Conservation (phyloP, 306 rosid species). For the Comarum palustre region DNA sequence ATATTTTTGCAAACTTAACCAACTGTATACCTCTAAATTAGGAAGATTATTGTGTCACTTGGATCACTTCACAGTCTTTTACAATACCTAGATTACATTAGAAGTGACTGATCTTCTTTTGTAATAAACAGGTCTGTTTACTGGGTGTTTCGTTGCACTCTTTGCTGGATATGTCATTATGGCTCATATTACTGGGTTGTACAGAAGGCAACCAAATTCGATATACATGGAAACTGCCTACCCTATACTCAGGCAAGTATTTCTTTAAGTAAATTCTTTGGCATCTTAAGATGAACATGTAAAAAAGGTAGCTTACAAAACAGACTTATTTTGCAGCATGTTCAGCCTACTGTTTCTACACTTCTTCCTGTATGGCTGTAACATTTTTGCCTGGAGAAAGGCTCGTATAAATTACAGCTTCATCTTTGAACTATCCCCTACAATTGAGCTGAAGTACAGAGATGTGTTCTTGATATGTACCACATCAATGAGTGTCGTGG, state of each 20-base stretch:
- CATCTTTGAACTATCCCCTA: conserved; percentile 73
- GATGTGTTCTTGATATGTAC: conserved; percentile 84
- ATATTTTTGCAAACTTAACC: neutral
- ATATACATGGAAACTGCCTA: conserved; percentile 90
- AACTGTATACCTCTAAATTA: neutral
- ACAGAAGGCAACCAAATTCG: conserved; percentile 50
- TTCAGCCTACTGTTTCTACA: conserved; percentile 95
- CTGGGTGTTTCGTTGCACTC: conserved; percentile 77
- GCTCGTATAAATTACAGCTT: conserved; percentile 83
- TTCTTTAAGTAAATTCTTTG: neutral
- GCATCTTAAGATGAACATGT: neutral
- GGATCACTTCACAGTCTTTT: neutral
- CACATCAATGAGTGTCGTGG: conserved; percentile 64
- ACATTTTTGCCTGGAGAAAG: conserved; percentile 85
- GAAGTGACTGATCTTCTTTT: neutral
- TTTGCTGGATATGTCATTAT: conserved; percentile 76
- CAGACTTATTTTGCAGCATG: conserved; percentile 59
- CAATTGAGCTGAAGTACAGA: conserved; percentile 78
- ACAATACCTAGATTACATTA: neutral
- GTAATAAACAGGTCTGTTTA: conserved; percentile 59
- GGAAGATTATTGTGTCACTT: neutral
- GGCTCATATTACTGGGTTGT: conserved; percentile 82
- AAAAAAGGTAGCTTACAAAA: conserved; percentile 11
- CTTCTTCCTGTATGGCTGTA: conserved; percentile 89
- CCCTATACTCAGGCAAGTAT: conserved; percentile 81